Conservation (phyloP, 2,329 filamentous ascomycete species). For the Scedosporium aurantiacum region DNA sequence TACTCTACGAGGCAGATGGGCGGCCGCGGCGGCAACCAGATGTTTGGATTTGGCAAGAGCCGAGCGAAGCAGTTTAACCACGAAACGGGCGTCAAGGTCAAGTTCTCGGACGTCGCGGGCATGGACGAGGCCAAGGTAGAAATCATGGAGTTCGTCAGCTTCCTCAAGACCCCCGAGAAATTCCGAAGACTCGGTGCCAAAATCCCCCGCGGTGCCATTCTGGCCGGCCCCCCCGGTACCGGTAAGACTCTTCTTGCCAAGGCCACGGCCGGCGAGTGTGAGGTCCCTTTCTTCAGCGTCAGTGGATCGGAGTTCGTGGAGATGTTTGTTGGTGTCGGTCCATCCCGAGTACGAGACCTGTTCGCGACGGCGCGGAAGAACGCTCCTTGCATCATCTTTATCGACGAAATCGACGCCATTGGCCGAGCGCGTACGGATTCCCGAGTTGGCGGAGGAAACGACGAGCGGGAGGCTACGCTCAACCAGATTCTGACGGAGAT, state of each 20-base stretch:
- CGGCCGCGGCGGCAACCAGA: slow-evolving; percentile 58
- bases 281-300: slow-evolving; percentile 95
- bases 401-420: slow-evolving; percentile 98
- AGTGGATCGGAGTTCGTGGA: slow-evolving; percentile 98
- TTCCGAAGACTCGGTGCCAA: slow-evolving; percentile 94
- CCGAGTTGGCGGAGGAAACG: slow-evolving; percentile 73
- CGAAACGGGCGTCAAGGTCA: slow-evolving; percentile 90
- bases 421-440: slow-evolving; percentile 79
- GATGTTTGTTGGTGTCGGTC: slow-evolving; percentile 98
- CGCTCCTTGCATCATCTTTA: slow-evolving; percentile 97
- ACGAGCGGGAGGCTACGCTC: slow-evolving; percentile 91
- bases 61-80: slow-evolving; percentile 96
- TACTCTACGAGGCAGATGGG: slow-evolving; percentile 69
- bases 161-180: slow-evolving; percentile 83
- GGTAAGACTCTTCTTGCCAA: slow-evolving; percentile 97
- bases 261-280: slow-evolving; percentile 92
- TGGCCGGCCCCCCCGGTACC: slow-evolving; percentile 94
- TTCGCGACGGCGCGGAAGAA: slow-evolving; percentile 93
- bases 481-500: slow-evolving; percentile 99
- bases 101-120: slow-evolving; percentile 91
- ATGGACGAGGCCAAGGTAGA: slow-evolving; percentile 97
- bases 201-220: slow-evolving; percentile 91
- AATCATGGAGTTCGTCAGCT: slow-evolving; percentile 99
- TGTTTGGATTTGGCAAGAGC: slow-evolving; percentile 95
- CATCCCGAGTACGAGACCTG: slow-evolving; percentile 86